A percentile compares a stretch with the other conserved stretches of the same genome.
These are phyloP conservation scores for Wickerhamomyces mucosus DNA, from an alignment of 805 yeast species.

Conservation along the genomic window DNA sequence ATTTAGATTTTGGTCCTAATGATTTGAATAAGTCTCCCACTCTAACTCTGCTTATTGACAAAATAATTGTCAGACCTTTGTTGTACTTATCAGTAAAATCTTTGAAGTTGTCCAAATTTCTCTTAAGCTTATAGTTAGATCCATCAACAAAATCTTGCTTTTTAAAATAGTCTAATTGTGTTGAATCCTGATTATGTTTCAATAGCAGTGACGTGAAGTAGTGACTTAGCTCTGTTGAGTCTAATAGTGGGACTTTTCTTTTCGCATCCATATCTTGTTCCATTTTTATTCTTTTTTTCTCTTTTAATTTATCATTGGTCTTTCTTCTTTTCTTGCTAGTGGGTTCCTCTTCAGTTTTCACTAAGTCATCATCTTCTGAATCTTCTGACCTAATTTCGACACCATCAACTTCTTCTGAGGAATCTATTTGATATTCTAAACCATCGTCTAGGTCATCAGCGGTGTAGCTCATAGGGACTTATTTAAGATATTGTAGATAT, in stretches of 20 bases:
- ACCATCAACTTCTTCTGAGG: constrained; percentile 27
- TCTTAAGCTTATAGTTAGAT: constrained; percentile 40
- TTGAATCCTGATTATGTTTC: constrained; percentile 51
- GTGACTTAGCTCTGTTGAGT: constrained; percentile 58
- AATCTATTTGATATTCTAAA: constrained; percentile 46
- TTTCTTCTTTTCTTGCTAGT: constrained; percentile 17
- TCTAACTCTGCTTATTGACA: constrained; percentile 72
- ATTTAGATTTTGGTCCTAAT: constrained; percentile 23
- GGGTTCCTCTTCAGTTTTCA: constrained; percentile 4
- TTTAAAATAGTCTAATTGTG: constrained; percentile 64
- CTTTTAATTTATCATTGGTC: constrained; percentile 38
- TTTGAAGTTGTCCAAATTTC: constrained; percentile 47
- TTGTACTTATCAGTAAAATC: constrained; percentile 45
- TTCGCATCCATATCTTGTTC: constrained; percentile 55
- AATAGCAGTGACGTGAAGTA: constrained; percentile 53
- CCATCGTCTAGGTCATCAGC: constrained; percentile 76
- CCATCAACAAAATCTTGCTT: constrained; percentile 53
- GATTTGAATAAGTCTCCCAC: constrained; percentile 81
- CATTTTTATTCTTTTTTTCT: constrained; percentile 59
- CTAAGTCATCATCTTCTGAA: constrained; percentile 17
- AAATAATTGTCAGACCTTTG: constrained; percentile 35
- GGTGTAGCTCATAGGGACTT: constrained; percentile 11
- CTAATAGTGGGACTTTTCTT: constrained; percentile 40
- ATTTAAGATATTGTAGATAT: too few relatives aligned
- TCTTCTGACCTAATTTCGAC: constrained; percentile 23